Conservation (phyloP, 2,329 filamentous ascomycete genomes). For the Fusarium sp. region DNA sequence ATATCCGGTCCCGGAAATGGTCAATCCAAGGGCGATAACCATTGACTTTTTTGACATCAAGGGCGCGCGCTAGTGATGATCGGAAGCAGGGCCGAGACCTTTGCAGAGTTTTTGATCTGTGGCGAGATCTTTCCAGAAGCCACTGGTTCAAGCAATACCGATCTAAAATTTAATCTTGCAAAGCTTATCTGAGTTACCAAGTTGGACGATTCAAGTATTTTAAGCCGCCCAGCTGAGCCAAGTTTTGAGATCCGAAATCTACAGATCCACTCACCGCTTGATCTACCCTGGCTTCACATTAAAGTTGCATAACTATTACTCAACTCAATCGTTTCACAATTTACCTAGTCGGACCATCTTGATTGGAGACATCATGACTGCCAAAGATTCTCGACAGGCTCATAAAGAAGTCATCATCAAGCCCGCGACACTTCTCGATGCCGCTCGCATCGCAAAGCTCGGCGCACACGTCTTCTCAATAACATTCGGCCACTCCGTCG, state of each 20-base stretch:
- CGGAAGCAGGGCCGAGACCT: neutral
- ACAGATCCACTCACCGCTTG: neutral
- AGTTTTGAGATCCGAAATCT: too few species aligned
- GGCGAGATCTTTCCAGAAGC: constrained; percentile 17
- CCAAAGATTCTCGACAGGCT: neutral
- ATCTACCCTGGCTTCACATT: neutral
- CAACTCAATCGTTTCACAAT: neutral
- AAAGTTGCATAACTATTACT: neutral
- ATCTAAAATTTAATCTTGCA: neutral
- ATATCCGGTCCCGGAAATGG: constrained; percentile 1
- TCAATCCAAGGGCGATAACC: neutral
- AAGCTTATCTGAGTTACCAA: neutral
- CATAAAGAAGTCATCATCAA: constrained; percentile 9
- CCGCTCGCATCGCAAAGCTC: constrained; percentile 48
- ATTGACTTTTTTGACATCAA: constrained; percentile 14
- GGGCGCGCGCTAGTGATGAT: constrained; percentile 20
- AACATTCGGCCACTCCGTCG: constrained; percentile 59
- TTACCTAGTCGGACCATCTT: too few species aligned
- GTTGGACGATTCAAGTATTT: neutral
- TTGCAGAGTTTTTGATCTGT: neutral
- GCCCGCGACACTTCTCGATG: constrained; percentile 17
- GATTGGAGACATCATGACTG: neutral
- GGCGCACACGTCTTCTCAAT: constrained; percentile 53
- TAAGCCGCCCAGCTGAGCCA: neutral
- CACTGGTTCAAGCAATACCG: neutral